A percentile compares a stretch with the other conserved stretches of the same genome.
Evolutionary conservation across 1,139 yeast genomes (phyloP).

Genomic region (Hansenula lynferdii): DNA sequence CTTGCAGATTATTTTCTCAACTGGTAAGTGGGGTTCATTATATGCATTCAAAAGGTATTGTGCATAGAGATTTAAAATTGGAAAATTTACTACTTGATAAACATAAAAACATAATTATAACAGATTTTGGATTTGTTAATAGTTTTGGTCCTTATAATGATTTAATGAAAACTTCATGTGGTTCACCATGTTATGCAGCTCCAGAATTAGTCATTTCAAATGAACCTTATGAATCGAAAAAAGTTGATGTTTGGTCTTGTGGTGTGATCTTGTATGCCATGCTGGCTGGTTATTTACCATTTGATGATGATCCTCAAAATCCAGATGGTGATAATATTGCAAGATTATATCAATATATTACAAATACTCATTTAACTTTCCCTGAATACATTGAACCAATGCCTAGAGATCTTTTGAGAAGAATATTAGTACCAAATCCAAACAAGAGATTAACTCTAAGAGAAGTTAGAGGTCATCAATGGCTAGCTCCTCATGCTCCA

Average conservation of each 20-base stretch:
- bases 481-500: constrained; percentile 80
- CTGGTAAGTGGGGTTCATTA: constrained; percentile 91
- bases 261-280: constrained; percentile 95
- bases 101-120: constrained; percentile 60
- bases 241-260: constrained; percentile 95
- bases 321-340: constrained; percentile 96
- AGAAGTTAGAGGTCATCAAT: constrained; percentile 75
- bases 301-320: constrained; percentile 95
- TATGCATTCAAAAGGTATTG: constrained; percentile 78
- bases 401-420: constrained; percentile 86
- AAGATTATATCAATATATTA: constrained; percentile 84
- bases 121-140: constrained; percentile 90
- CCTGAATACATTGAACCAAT: constrained; percentile 92
- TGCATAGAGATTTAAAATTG: constrained; percentile 91
- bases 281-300: constrained; percentile 96
- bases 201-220: constrained; percentile 92
- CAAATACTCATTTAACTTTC: constrained; percentile 86
- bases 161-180: constrained; percentile 93
- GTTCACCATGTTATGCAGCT: constrained; percentile 98
- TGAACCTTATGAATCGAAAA: constrained; percentile 86
- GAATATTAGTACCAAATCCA: constrained; percentile 87
- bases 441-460: constrained; percentile 62
- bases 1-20: constrained; percentile 88
- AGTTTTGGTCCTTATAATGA: constrained; percentile 68
- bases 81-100: constrained; percentile 70